Evolutionary conservation across 2,329 filamentous ascomycete species (phyloP).

Genomic region (Exophiala aquamarina): DNA sequence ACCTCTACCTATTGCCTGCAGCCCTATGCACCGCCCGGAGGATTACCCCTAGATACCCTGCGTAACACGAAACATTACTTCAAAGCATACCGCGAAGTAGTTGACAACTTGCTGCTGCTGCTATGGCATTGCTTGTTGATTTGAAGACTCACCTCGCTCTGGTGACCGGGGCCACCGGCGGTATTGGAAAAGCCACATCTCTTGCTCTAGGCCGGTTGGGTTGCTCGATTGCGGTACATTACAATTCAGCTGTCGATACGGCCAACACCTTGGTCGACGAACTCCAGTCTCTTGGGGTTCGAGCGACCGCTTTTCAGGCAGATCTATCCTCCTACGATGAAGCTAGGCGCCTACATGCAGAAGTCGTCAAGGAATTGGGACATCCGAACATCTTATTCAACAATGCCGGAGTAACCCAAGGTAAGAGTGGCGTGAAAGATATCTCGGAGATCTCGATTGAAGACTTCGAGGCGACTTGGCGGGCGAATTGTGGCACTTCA

Average conservation of each 20-base stretch:
- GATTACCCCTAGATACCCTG: too few relatives aligned
- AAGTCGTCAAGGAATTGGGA: constrained; percentile 35
- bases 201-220: constrained; percentile 41
- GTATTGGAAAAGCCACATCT: constrained; percentile 46
- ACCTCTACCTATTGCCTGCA: too few relatives aligned
- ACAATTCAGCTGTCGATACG: constrained; percentile 35
- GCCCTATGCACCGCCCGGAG: too few relatives aligned
- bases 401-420: constrained; percentile 59
- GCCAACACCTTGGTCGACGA: constrained; percentile 34
- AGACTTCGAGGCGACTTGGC: constrained; percentile 64
- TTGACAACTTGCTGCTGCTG: too few relatives aligned
- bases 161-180: constrained; percentile 45
- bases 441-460: constrained; percentile 61
- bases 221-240: constrained; percentile 47
- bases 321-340: constrained; percentile 40
- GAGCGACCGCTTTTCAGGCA: constrained; percentile 36
- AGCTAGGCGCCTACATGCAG: constrained; percentile 33
- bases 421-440: constrained; percentile 49
- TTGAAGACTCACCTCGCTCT: constrained; percentile 30
- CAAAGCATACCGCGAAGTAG: too few relatives aligned
- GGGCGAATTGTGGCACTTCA: constrained; percentile 61
- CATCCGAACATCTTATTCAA: constrained; percentile 42
- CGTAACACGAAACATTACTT: too few relatives aligned
- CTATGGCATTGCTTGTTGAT: not conserved
- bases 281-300: constrained; percentile 30